Conservation (phyloP, 164 flowering plant genomes). For the Stephania cephalantha region DNA sequence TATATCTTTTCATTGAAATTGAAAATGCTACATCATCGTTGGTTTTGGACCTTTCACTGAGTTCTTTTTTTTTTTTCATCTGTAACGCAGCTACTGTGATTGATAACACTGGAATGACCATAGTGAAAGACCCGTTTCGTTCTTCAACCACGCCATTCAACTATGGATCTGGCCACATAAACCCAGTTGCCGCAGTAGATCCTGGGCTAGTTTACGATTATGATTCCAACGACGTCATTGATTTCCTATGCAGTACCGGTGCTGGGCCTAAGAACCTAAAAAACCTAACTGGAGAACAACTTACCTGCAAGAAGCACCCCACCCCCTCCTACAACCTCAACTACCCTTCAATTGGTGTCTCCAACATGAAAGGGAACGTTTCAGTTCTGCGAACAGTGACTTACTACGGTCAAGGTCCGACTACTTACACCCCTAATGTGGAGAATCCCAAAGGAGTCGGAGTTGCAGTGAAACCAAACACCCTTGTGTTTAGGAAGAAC, state of each 20-base stretch:
- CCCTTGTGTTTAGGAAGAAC: slow-evolving; percentile 24
- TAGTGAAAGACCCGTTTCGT: slow-evolving; percentile 24
- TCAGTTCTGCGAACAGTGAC: slow-evolving; percentile 49
- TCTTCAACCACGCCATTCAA: slow-evolving; percentile 37
- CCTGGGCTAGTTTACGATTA: slow-evolving; percentile 54
- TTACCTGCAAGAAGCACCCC: slow-evolving; percentile 22
- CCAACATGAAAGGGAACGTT: slow-evolving; percentile 38
- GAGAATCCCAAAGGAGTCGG: slow-evolving; percentile 34
- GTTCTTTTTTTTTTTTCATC: neutral
- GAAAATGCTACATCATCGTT: too few species aligned
- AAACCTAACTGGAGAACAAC: slow-evolving; percentile 34
- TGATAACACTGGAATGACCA: slow-evolving; percentile 22
- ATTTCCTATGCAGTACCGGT: slow-evolving; percentile 40
- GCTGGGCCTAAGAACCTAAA: slow-evolving; percentile 35
- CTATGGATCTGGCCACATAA: slow-evolving; percentile 46
- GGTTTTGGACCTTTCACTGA: neutral
- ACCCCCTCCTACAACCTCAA: slow-evolving; percentile 39
- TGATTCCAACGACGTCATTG: slow-evolving; percentile 24
- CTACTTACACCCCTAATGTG: slow-evolving; percentile 29
- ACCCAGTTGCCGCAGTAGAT: slow-evolving; percentile 36
- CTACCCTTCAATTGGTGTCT: slow-evolving; percentile 53
- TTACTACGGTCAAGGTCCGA: slow-evolving; percentile 36
- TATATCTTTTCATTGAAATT: too few species aligned
- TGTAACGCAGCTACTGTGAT: neutral
- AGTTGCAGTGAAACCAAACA: slow-evolving; percentile 28